Evolutionary conservation across 768 basidiomycete genomes (phyloP).

Genomic region (Naematelia encephala): DNA sequence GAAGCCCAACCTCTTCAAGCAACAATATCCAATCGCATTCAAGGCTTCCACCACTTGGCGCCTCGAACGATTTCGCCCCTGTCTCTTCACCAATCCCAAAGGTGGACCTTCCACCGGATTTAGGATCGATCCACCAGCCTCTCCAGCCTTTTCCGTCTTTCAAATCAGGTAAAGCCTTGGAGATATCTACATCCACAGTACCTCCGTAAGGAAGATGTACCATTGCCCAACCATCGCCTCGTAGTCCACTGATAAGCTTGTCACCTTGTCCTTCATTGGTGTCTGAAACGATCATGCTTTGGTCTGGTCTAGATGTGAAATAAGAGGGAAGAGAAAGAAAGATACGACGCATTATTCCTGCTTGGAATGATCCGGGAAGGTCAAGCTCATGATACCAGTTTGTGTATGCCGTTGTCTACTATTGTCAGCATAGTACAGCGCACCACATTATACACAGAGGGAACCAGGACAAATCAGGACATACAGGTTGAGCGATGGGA

Average conservation of each 20-base stretch:
- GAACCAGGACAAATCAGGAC: too few species aligned
- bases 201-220: constrained; percentile 20
- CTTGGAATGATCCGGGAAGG: constrained; percentile 15
- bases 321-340: constrained; percentile 14
- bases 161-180: neutral
- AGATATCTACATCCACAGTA: constrained; percentile 6
- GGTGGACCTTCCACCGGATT: neutral
- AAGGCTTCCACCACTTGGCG: neutral
- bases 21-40: constrained; percentile 3
- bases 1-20: neutral
- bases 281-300: constrained; percentile 17
- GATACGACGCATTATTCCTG: constrained; percentile 5
- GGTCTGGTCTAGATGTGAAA: constrained; percentile 11
- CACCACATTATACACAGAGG: too few species aligned
- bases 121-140: constrained; percentile 2
- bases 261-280: constrained; percentile 11
- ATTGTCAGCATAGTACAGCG: neutral
- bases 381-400: constrained; percentile 25
- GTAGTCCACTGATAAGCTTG: constrained; percentile 4
- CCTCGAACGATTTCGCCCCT: neutral
- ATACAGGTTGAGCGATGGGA: constrained; percentile 10
- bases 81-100: neutral
- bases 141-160: neutral
- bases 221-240: constrained; percentile 14
- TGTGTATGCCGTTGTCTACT: constrained; percentile 6